phyloP scores from a whole-genome alignment of 148 eudicot species.

The Rhododendron ferrugineum region DNA sequence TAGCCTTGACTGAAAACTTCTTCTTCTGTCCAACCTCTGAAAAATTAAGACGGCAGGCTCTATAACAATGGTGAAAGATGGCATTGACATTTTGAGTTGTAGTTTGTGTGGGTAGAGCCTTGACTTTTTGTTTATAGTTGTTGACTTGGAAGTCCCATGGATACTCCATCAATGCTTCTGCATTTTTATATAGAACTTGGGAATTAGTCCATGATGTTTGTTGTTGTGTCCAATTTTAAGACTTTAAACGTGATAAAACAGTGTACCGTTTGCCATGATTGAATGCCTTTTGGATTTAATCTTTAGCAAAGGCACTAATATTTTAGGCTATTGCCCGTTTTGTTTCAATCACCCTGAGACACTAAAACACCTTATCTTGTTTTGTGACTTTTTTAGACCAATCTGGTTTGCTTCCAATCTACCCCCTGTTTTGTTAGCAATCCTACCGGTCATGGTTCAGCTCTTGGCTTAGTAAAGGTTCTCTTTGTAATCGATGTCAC shows the following conservation, averaged over 20 bases:
- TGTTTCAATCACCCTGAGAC: background rate
- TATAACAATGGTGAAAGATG: background rate
- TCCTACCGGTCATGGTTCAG: background rate
- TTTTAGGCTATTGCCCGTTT: background rate
- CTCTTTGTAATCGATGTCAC: background rate
- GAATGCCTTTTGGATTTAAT: too few species aligned
- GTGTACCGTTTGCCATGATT: too few species aligned
- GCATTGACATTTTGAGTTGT: background rate
- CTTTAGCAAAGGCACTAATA: too few species aligned
- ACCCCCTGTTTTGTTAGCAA: background rate
- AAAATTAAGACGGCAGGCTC: background rate
- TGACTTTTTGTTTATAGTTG: background rate
- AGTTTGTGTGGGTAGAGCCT: background rate
- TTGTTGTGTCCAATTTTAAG: too few species aligned
- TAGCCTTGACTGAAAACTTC: background rate
- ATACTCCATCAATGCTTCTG: background rate
- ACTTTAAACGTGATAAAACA: too few species aligned
- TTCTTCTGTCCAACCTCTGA: slow-evolving; percentile 1
- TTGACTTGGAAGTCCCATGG: background rate
- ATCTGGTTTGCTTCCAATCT: background rate
- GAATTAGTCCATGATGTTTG: background rate
- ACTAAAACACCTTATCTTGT: background rate
- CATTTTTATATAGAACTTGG: background rate
- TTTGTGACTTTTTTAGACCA: background rate
- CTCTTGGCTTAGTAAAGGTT: background rate